Conservation (phyloP, 768 basidiomycete species). For the Suillus clintonianus region DNA sequence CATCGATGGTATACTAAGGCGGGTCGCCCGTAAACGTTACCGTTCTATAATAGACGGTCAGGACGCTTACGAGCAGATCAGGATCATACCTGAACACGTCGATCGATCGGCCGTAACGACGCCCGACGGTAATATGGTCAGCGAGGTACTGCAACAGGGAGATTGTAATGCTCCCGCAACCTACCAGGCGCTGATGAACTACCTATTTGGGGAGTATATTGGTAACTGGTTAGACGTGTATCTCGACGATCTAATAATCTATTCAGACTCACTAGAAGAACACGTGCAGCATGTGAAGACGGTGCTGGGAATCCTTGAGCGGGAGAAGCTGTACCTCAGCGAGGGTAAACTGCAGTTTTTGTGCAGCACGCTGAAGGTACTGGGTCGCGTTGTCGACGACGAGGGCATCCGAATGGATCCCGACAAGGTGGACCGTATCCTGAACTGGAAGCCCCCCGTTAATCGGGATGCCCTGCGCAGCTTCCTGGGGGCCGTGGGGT, state of each 20-base stretch:
- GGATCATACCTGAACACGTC: constrained; percentile 31
- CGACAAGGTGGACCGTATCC: constrained; percentile 19
- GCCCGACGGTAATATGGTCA: constrained; percentile 27
- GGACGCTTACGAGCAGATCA: constrained; percentile 46
- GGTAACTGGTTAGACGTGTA: constrained; percentile 5
- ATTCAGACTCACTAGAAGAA: constrained; percentile 21
- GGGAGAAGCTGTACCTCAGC: constrained; percentile 25
- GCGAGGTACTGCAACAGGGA: constrained; percentile 31
- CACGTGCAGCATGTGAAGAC: constrained; percentile 26
- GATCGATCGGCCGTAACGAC: constrained; percentile 27
- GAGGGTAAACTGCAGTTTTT: constrained; percentile 25
- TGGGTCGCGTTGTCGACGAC: constrained; percentile 30
- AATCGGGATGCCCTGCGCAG: neutral
- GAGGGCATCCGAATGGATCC: constrained; percentile 23
- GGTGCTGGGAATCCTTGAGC: constrained; percentile 22
- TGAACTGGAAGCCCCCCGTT: constrained; percentile 20
- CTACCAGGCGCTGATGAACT: constrained; percentile 45
- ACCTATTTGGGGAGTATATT: constrained; percentile 16
- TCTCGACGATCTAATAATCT: neutral
- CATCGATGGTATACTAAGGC: constrained; percentile 38
- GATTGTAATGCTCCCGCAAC: constrained; percentile 37
- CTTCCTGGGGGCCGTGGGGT: neutral
- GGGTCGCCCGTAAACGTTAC: constrained; percentile 33
- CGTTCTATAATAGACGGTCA: constrained; percentile 43
- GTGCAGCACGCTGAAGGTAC: constrained; percentile 21